A percentile compares a stretch with the other conserved stretches of the same genome.
Conservation (phyloP, 192 early-diverging fungal species). For the Dissophora globulifera region DNA sequence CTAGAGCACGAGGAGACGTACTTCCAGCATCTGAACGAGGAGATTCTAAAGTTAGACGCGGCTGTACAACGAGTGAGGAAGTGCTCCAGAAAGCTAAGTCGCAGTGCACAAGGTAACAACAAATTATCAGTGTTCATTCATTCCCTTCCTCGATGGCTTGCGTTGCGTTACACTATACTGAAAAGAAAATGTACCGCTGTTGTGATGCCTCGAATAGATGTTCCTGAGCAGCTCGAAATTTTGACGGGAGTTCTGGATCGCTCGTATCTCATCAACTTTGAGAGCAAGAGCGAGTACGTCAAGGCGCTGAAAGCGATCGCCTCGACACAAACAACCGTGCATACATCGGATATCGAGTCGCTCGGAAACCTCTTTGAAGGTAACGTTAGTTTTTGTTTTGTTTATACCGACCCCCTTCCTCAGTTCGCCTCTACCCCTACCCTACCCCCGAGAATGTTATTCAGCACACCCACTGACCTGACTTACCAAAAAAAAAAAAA, state of each 20-base stretch:
- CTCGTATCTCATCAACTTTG: slow-evolving; percentile 26
- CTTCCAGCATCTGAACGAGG: slow-evolving; percentile 48
- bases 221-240: slow-evolving; percentile 40
- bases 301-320: slow-evolving; percentile 25
- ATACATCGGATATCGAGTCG: slow-evolving; percentile 46
- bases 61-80: slow-evolving; percentile 33
- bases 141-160: too few relatives aligned
- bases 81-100: slow-evolving; percentile 24
- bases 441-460: too few relatives aligned
- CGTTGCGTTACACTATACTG: too few relatives aligned
- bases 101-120: slow-evolving; percentile 44
- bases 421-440: too few relatives aligned
- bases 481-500: too few relatives aligned
- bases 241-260: slow-evolving; percentile 19
- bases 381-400: background rate
- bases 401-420: too few relatives aligned
- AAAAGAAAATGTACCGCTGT: too few relatives aligned
- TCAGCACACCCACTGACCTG: too few relatives aligned
- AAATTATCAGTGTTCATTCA: too few relatives aligned
- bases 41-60: slow-evolving; percentile 41
- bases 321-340: slow-evolving; percentile 37
- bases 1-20: slow-evolving; percentile 57
- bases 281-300: slow-evolving; percentile 23
- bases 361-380: slow-evolving; percentile 51
- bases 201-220: slow-evolving; percentile 19